Base-by-base conservation (phyloP, 768 basidiomycete species). In the Pleurotus tuber-regium region DNA sequence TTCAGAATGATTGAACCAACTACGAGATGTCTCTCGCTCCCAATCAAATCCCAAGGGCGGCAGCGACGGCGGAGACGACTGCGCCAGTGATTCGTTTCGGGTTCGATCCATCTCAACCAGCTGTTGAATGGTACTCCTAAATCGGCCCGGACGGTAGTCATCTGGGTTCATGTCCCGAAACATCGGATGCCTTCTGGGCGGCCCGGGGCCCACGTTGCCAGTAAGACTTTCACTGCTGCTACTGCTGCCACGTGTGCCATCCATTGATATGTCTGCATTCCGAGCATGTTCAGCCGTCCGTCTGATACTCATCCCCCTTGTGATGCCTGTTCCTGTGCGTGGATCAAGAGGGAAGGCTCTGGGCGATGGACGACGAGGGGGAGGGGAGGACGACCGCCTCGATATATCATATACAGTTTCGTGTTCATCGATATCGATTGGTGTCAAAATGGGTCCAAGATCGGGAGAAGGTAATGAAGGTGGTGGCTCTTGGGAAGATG, bases 91-190 rank as follows among this genome's bases (percentile, higher is more conserved):
- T 10, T 10, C 51, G 30, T 53, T 60, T 50, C 47, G 54, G 29
- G 43, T 39, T 19, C 38, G 42, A 47, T 58, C 62, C 52, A 55
- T 56, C 43, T 54, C 59, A 3, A 52, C 47, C 38, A 55, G 52
- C 30, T 73, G 66, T 49, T 74, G 71, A 53, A 81, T 64, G 2
- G 79, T 78, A 43, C 74, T 74, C 23, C 77, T 62, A 65, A 79
- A 79, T 1, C 75, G 74, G 3, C 79, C 78, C 38, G 76, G 71
- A 7, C 68, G 67, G 55, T 73, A 75, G 1, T 66, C 60, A 10
- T 68, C 63, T 0, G 71, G 66, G 55, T 75, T 62, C 10, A 74
- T 55, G 30, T 57, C 52, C 16, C 59, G 53, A 29, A 50, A 52
- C 7, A 58, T 40, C n/a, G 56, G 41, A 33, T 19, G 30, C 46